Evolutionary conservation across 371 early-diverging fungal genomes (phyloP).

Genomic region (Mortierella sp.): DNA sequence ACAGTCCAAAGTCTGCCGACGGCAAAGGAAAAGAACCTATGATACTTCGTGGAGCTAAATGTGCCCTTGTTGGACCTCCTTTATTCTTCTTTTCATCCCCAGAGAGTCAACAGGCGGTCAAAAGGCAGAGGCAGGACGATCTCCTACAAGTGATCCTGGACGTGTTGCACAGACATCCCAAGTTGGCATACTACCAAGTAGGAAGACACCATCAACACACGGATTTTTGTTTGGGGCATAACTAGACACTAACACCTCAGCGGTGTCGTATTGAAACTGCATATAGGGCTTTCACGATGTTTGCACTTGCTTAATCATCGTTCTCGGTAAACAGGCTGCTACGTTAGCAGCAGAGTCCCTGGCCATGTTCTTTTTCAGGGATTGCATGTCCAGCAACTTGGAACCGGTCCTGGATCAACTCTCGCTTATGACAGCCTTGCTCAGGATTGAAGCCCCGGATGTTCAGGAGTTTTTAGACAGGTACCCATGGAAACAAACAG

Average conservation of each 20-base stretch:
- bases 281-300: conserved; percentile 80
- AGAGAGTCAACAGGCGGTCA: conserved; percentile 54
- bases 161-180: conserved; percentile 66
- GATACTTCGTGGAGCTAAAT: no score
- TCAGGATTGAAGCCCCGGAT: conserved; percentile 62
- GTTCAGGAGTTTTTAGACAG: conserved; percentile 61
- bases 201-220: no score
- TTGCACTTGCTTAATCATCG: conserved; percentile 66
- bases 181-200: conserved; percentile 78
- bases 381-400: conserved; percentile 71
- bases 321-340: conserved; percentile 67
- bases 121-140: conserved; percentile 56
- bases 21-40: no score
- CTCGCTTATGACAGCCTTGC: conserved; percentile 62
- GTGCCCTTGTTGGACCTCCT: no score
- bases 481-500: no score
- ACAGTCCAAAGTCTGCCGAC: no score
- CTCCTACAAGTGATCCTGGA: conserved; percentile 61
- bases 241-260: no score
- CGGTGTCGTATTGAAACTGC: no score
- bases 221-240: no score
- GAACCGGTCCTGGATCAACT: conserved; percentile 70
- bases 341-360: conserved; percentile 62
- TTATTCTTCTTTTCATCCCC: neutral
- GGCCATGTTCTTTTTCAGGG: conserved; percentile 73